Base-by-base conservation (phyloP, 2,329 filamentous ascomycete genomes). In the Diplodia seriata region DNA sequence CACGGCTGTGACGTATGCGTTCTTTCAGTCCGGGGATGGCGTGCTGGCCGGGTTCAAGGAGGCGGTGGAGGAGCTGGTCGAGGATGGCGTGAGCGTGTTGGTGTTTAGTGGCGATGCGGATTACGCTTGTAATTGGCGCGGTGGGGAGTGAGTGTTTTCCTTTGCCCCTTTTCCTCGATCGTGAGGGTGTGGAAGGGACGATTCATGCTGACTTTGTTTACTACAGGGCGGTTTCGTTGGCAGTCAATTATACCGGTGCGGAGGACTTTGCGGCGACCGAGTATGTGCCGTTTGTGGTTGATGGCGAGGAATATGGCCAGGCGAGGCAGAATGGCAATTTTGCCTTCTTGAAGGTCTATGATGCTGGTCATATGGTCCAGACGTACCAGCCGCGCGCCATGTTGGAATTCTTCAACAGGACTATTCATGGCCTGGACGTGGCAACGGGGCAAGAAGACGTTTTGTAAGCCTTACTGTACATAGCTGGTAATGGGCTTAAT, bases 281-380 rank as follows among this genome's bases (percentile, higher is more conserved):
- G 0, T 95, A 94, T 77, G 87, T 90, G 47, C 90, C 91, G 73
- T 90, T 91, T 73, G 81, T 85, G 15, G 89, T 90, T 76, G 87
- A 88, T 74, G 91, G 87, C 62, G 47, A 81, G 36, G 78, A 83
- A 50, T 82, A 83, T 29, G 92, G 92, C 31, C 86, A 87, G 69
- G 91, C 92, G 0, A 85, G 91, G 8, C 91, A 95, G 76, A 91
- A 87, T 72, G 91, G 90, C 6, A 94, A 93, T 68, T 80, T 86
- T 43, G 82, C 79, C 56, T 85, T 86, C 71, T 78, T 79, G 12
- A 76, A 83, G n/a, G 78, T 86, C 64, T 86, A 85, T 70, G 81
- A 85, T 68, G 79, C 84, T 0, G 85, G 85, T 1, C 85, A 87
- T 70, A 79, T 85, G 53, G 78, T 85, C 3, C 83, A 84, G 2